Percentiles rank a stretch among this genome's conserved stretches.
phyloP scores from a whole-genome alignment of 2,329 filamentous ascomycete species.

The Xylaria sp. region DNA sequence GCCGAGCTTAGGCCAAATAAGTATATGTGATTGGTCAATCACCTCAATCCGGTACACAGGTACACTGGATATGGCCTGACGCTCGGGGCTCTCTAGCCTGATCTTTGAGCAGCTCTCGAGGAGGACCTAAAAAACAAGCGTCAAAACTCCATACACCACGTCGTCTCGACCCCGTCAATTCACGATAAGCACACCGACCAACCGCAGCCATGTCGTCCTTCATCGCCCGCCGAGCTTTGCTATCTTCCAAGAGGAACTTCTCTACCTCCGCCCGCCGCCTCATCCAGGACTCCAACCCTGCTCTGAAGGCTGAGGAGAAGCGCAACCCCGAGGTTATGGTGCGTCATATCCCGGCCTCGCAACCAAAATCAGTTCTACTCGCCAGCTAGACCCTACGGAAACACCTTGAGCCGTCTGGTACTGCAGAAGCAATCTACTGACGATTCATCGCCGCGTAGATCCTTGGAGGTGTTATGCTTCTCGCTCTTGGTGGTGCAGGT shows the following conservation, averaged over 20 bases:
- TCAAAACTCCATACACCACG: not conserved
- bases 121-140: conserved; percentile 10
- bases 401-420: not conserved
- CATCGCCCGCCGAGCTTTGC: conserved; percentile 38
- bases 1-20: not conserved
- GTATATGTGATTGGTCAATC: conserved; percentile 25
- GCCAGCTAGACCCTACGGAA: not conserved
- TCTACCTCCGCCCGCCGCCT: conserved; percentile 60
- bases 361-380: not conserved
- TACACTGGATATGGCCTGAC: conserved; percentile 23
- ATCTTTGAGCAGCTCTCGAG: not conserved
- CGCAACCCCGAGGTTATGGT: conserved; percentile 56
- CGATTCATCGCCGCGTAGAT: conserved; percentile 62
- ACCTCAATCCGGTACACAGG: conserved; percentile 10
- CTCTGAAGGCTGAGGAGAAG: conserved; percentile 64
- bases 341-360: conserved; percentile 42
- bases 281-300: conserved; percentile 44
- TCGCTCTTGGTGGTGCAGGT: conserved; percentile 84
- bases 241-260: conserved; percentile 46
- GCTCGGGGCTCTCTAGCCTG: not conserved
- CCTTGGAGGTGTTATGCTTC: conserved; percentile 88
- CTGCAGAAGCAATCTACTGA: conserved; percentile 24
- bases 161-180: conserved; percentile 16
- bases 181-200: conserved; percentile 24
- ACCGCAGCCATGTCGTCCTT: conserved; percentile 59